Conservation (phyloP, 2,329 filamentous ascomycete species). For the Claviceps sorghi region DNA sequence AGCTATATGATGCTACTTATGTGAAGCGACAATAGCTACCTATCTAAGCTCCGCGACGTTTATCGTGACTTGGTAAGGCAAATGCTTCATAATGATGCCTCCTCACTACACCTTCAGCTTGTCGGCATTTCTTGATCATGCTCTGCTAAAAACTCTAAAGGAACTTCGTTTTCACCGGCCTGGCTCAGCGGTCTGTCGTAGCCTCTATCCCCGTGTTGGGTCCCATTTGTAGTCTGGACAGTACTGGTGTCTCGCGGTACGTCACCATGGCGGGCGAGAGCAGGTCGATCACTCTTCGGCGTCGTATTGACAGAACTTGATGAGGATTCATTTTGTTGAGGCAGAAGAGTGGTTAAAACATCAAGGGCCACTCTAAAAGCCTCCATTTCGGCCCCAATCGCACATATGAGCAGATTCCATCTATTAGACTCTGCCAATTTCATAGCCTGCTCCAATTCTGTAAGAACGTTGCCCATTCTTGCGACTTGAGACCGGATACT, state of each 20-base stretch:
- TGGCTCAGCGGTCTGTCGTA: constrained; percentile 11
- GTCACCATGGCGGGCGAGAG: background rate
- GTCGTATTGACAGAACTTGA: background rate
- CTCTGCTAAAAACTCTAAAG: constrained; percentile 36
- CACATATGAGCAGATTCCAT: constrained; percentile 64
- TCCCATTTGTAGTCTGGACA: background rate
- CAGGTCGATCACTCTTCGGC: background rate
- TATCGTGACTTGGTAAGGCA: background rate
- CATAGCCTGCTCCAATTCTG: constrained; percentile 38
- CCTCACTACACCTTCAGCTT: background rate
- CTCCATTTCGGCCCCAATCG: constrained; percentile 59
- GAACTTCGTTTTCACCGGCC: constrained; percentile 34
- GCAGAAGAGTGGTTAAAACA: constrained; percentile 26
- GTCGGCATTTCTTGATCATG: constrained; percentile 12
- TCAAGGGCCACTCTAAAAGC: constrained; percentile 47
- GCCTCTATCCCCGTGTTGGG: background rate
- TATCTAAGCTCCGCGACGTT: background rate
- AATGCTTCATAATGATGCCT: background rate
- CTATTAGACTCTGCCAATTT: constrained; percentile 42
- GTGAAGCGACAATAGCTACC: background rate
- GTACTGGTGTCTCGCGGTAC: constrained; percentile 6
- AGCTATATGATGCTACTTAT: background rate
- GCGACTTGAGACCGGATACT: constrained; percentile 31
- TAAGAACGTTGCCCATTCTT: constrained; percentile 42
- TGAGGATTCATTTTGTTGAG: background rate